Conservation (phyloP, 2,329 filamentous ascomycete species). For the Huntiella savannae region DNA sequence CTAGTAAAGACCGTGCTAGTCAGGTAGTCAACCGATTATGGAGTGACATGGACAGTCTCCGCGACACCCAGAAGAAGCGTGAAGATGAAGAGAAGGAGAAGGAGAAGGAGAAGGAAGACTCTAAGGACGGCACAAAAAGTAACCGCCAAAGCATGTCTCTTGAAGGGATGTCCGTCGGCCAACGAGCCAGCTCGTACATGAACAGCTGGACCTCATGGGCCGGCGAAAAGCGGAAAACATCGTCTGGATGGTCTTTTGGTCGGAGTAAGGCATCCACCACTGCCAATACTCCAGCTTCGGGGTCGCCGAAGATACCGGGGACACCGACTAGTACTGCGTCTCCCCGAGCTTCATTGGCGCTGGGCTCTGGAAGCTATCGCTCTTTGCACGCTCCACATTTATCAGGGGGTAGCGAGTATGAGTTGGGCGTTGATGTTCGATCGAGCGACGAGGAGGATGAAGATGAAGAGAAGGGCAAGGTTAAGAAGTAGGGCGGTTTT, state of each 20-base stretch:
- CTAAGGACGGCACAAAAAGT: constrained; percentile 3
- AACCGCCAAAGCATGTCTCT: constrained; percentile 4
- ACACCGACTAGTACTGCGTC: constrained; percentile 15
- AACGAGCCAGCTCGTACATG: constrained; percentile 42
- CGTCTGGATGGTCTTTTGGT: constrained; percentile 24
- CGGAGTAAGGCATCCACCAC: constrained; percentile 20
- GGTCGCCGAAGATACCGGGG: constrained; percentile 18
- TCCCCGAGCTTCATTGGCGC: constrained; percentile 4
- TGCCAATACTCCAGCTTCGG: constrained; percentile 15
- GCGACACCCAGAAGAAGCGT: constrained; percentile 26
- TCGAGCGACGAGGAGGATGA: constrained; percentile 9
- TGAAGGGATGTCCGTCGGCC: constrained; percentile 6
- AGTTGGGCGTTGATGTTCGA: constrained; percentile 6
- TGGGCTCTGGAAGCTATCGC: constrained; percentile 1
- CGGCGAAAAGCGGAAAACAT: constrained; percentile 51
- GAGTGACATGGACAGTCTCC: constrained; percentile 59
- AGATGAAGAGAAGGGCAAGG: too few relatives aligned
- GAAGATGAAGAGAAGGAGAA: constrained; percentile 20
- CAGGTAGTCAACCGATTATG: constrained; percentile 77
- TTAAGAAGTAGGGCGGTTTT: too few relatives aligned
- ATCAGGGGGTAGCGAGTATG: constrained; percentile 9
- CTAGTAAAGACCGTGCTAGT: constrained; percentile 72
- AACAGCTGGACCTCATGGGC: constrained; percentile 49
- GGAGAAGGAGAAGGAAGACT: constrained; percentile 4
- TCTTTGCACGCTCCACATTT: constrained; percentile 8